Evolutionary conservation across 2,329 filamentous ascomycete species (phyloP).

Genomic region (Amylocarpus encephaloides): DNA sequence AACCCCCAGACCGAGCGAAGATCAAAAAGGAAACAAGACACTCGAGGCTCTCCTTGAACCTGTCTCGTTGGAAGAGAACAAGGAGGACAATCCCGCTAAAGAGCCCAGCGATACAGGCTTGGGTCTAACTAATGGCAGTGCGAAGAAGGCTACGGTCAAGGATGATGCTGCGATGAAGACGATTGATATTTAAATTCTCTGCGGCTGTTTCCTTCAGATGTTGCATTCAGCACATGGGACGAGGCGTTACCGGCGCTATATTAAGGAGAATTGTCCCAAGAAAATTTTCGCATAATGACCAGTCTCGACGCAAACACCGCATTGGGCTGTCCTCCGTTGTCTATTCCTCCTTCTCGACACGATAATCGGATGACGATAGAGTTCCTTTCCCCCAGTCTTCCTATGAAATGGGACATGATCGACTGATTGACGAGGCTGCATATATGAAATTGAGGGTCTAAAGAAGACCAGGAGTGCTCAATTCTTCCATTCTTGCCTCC

Average conservation of each 20-base stretch:
- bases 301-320: slow-evolving; percentile 16
- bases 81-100: slow-evolving; percentile 25
- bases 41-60: slow-evolving; percentile 26
- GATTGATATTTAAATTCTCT: slow-evolving; percentile 30
- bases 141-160: slow-evolving; percentile 29
- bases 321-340: slow-evolving; percentile 18
- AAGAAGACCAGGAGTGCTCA: slow-evolving; percentile 3
- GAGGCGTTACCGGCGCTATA: slow-evolving; percentile 26
- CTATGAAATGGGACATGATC: slow-evolving; percentile 14
- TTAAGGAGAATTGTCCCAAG: slow-evolving; percentile 10
- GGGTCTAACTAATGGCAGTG: slow-evolving; percentile 21
- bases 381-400: not conserved
- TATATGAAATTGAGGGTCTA: slow-evolving; percentile 14
- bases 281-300: slow-evolving; percentile 20
- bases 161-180: slow-evolving; percentile 33
- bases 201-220: slow-evolving; percentile 11
- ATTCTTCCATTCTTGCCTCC: slow-evolving; percentile 6
- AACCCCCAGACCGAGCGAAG: slow-evolving; percentile 30
- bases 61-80: slow-evolving; percentile 23
- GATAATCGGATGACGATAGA: not conserved
- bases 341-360: slow-evolving; percentile 4
- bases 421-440: slow-evolving; percentile 9
- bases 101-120: slow-evolving; percentile 14
- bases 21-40: slow-evolving; percentile 23
- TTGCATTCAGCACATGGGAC: slow-evolving; percentile 13